These are phyloP conservation scores for Chlamydomonas applanata DNA, from an alignment of 139 green algal species.

Conservation along the genomic window DNA sequence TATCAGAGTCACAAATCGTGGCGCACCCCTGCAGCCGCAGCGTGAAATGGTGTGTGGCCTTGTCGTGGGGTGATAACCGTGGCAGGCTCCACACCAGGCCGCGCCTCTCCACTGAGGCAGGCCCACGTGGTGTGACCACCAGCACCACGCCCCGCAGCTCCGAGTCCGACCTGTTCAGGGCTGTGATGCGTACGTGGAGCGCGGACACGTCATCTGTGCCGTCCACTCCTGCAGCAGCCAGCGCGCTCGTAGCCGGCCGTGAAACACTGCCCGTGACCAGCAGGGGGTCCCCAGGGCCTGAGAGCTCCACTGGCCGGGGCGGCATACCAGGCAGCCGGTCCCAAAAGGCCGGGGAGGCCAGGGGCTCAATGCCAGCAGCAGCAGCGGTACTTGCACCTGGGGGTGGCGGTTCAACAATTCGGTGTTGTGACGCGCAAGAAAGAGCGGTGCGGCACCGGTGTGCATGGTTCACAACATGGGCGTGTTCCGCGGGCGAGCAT, in stretches of 20 bases:
- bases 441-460: too few species aligned
- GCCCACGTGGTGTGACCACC: background rate
- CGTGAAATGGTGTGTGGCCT: conserved; percentile 24
- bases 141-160: too few species aligned
- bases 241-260: conserved; percentile 1
- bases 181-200: background rate
- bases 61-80: conserved; percentile 35
- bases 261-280: conserved; percentile 26
- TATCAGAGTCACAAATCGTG: too few species aligned
- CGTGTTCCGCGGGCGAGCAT: too few species aligned
- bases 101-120: background rate
- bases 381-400: background rate
- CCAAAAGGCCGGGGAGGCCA: conserved; percentile 26
- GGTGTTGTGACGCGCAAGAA: too few species aligned
- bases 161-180: background rate
- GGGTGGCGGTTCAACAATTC: too few species aligned
- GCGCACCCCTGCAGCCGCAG: conserved; percentile 7
- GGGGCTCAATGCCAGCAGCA: background rate
- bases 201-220: background rate
- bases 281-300: conserved; percentile 45
- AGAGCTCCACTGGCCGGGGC: conserved; percentile 41
- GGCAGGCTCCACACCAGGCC: conserved; percentile 33
- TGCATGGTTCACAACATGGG: too few species aligned
- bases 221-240: too few species aligned
- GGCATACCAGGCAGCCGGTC: background rate